phyloP scores from a whole-genome alignment of 2,329 filamentous ascomycete species.

The Ascochyta clinopodiicola region DNA sequence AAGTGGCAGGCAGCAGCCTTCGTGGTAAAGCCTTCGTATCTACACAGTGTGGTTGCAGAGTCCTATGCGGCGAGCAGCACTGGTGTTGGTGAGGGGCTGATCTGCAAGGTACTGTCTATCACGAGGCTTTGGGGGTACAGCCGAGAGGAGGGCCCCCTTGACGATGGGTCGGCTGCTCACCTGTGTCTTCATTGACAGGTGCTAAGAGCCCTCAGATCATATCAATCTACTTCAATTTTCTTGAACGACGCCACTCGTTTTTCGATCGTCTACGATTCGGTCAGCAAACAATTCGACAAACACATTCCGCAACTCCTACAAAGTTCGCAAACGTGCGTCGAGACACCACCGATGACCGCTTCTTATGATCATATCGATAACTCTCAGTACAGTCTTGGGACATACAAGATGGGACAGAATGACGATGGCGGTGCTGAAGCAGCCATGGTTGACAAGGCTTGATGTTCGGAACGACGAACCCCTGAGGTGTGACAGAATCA shows the following conservation, averaged over 20 bases:
- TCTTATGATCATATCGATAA: background rate
- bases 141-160: conserved; percentile 17
- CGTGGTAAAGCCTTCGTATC: background rate
- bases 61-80: background rate
- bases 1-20: background rate
- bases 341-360: background rate
- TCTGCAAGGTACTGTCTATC: background rate
- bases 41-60: background rate
- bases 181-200: conserved; percentile 2
- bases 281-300: background rate
- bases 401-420: too few species aligned
- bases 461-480: background rate
- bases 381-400: too few species aligned
- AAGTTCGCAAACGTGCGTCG: background rate
- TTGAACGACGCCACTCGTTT: background rate
- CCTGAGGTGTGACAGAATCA: background rate
- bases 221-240: background rate
- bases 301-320: background rate
- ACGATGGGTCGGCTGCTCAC: conserved; percentile 14
- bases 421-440: background rate
- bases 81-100: background rate
- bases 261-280: background rate
- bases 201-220: conserved; percentile 15
- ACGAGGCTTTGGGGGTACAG: conserved; percentile 5
- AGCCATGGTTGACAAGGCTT: background rate